Evolutionary conservation across 176 grass and related monocot species (phyloP).

Genomic region (Dactylis glomerata): DNA sequence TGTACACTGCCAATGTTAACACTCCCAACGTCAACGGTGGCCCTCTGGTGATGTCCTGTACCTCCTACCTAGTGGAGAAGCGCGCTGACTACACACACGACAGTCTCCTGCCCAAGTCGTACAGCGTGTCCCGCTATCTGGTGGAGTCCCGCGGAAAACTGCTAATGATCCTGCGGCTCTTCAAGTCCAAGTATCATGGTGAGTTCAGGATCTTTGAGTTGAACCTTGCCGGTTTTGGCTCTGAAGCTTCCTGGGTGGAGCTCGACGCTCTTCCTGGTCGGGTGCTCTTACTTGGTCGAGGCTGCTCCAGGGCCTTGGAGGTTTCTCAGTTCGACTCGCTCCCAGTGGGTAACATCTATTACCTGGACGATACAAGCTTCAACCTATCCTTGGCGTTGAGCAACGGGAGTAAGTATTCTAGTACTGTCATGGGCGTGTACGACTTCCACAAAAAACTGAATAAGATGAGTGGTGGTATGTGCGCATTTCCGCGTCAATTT

Average conservation of each 20-base stretch:
- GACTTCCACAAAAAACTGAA: neutral
- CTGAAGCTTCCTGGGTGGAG: conserved; percentile 12
- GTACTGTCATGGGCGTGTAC: neutral
- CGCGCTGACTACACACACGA: neutral
- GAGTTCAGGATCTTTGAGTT: conserved; percentile 31
- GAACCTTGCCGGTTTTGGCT: neutral
- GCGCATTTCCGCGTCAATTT: neutral
- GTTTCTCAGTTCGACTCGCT: neutral
- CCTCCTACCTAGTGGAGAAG: neutral
- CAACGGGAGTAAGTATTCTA: neutral
- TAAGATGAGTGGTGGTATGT: neutral
- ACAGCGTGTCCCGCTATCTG: conserved; percentile 7
- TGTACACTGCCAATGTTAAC: neutral
- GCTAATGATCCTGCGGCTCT: conserved; percentile 14
- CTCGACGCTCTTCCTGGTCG: neutral
- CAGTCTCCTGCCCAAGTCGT: neutral
- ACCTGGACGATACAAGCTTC: conserved; percentile 21
- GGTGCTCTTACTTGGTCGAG: conserved; percentile 12
- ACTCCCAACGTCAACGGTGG: neutral
- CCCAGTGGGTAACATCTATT: conserved; percentile 15
- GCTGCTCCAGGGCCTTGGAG: conserved; percentile 12
- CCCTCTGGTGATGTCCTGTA: neutral
- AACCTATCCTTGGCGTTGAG: neutral
- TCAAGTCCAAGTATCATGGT: neutral
- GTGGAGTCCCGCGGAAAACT: conserved; percentile 31